phyloP scores from a whole-genome alignment of 2,329 filamentous ascomycete genomes.

The Pseudonectria buxi region DNA sequence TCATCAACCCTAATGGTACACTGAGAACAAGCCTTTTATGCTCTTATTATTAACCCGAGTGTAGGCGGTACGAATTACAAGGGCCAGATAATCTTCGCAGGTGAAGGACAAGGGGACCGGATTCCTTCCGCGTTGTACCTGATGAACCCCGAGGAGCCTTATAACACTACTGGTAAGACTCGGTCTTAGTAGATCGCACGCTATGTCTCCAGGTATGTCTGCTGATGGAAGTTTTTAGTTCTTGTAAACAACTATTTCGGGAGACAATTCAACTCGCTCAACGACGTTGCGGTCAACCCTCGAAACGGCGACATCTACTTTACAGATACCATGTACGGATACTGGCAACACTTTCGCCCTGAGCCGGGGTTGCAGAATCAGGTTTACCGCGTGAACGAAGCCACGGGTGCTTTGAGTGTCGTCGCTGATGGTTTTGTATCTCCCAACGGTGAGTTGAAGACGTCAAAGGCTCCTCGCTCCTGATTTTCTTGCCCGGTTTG shows the following conservation, averaged over 20 bases:
- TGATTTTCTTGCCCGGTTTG: too few species aligned
- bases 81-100: slow-evolving; percentile 41
- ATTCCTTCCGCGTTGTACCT: slow-evolving; percentile 18
- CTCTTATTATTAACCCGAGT: background rate
- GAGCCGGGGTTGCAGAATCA: slow-evolving; percentile 47
- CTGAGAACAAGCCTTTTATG: background rate
- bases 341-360: slow-evolving; percentile 50
- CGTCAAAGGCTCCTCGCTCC: too few species aligned
- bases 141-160: slow-evolving; percentile 31
- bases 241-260: slow-evolving; percentile 55
- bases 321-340: slow-evolving; percentile 55
- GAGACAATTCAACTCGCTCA: slow-evolving; percentile 54
- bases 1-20: slow-evolving; percentile 46
- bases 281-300: slow-evolving; percentile 49
- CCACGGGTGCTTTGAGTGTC: slow-evolving; percentile 43
- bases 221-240: slow-evolving; percentile 21
- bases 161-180: slow-evolving; percentile 39
- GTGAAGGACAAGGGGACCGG: slow-evolving; percentile 42
- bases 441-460: slow-evolving; percentile 39
- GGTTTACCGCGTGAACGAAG: slow-evolving; percentile 49
- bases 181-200: too few species aligned
- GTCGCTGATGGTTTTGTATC: slow-evolving; percentile 51
- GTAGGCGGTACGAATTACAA: slow-evolving; percentile 45
- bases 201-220: too few species aligned
- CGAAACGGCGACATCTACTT: slow-evolving; percentile 56